Evolutionary conservation across 192 early-diverging fungal genomes (phyloP), one percentile per base, ranked within the genome.

Genomic region (Coemansia sp.): DNA sequence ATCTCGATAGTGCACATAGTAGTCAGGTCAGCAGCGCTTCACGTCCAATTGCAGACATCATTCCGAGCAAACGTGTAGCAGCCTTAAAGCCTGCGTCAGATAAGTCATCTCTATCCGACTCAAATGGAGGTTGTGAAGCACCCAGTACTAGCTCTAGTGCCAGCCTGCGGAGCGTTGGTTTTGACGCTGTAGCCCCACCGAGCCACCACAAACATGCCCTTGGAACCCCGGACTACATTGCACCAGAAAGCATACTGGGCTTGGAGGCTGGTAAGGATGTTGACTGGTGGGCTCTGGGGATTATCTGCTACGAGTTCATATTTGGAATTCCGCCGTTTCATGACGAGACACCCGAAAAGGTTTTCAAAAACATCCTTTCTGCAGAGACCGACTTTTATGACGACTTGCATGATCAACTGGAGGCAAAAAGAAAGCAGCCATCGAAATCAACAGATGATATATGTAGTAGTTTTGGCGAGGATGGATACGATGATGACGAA

Each of bases 141-240:
- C 28, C 30, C 34, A 63, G 55, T 39, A 61, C 65, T 12, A 64
- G 56, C 23, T 34, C 65, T n/a, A 77, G 66, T 26, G 15, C 58
- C 45, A 74, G 68, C 29, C 45, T 59, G 3, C 49, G 40, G 25
- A 66, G 64, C 39, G 63, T 39, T n/a, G 46, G 28, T 12, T 55
- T 35, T 29, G 40, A 42, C 23, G 21, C 30, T 2, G 25, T 34
- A 0, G 2, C 61, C 0, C 4, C 9, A 10, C 37, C 70, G 2
- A 13, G 18, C 10, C 63, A 45, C 0, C 63, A 87, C 86, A 79
- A 74, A 29, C 68, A 70, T 29, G 72, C 77, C 1, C 58, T 81
- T 63, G 96, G 96, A 26, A 98, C 96, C 7, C 81, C 95, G 20
- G 96, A 98, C 71, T 98, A 98, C 66, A 81, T 98, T 42, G 89